Evolutionary conservation across 805 yeast genomes (phyloP).

Genomic region (Priceomyces fermenticarens): DNA sequence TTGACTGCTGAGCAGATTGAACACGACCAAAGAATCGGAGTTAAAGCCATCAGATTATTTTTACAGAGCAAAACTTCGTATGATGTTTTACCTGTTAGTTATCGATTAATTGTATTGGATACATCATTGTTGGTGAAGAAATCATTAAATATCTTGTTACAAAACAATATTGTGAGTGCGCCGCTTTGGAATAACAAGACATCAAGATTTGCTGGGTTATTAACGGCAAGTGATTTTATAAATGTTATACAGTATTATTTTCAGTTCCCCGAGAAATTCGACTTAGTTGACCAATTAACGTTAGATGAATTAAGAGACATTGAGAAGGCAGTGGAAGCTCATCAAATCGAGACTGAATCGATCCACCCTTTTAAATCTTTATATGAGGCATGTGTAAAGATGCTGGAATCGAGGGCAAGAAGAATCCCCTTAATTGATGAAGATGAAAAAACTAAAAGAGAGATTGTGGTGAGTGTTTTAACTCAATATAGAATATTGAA

Average conservation of each 20-base stretch:
- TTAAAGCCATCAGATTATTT: slow-evolving; percentile 79
- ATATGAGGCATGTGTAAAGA: slow-evolving; percentile 89
- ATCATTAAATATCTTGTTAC: slow-evolving; percentile 82
- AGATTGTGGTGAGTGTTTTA: slow-evolving; percentile 90
- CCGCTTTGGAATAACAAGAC: slow-evolving; percentile 93
- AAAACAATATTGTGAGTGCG: slow-evolving; percentile 92
- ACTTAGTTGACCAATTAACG: slow-evolving; percentile 80
- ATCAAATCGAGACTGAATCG: slow-evolving; percentile 78
- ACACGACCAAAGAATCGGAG: slow-evolving; percentile 69
- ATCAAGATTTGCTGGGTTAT: slow-evolving; percentile 88
- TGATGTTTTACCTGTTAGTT: slow-evolving; percentile 94
- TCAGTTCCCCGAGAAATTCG: slow-evolving; percentile 83
- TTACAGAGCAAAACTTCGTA: slow-evolving; percentile 89
- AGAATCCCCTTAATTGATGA: slow-evolving; percentile 93
- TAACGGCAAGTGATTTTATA: slow-evolving; percentile 89
- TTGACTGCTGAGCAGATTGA: slow-evolving; percentile 41
- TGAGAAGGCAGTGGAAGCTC: slow-evolving; percentile 83
- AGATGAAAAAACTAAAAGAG: slow-evolving; percentile 88
- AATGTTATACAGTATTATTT: slow-evolving; percentile 93
- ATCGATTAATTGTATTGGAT: slow-evolving; percentile 88
- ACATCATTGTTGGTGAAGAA: slow-evolving; percentile 87
- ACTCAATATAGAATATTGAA: slow-evolving; percentile 95
- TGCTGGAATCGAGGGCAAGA: slow-evolving; percentile 85
- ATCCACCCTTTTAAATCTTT: slow-evolving; percentile 88
- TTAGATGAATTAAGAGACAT: slow-evolving; percentile 82